Evolutionary conservation across 2,329 filamentous ascomycete genomes (phyloP), one percentile per base, ranked within the genome.

Genomic region (Scedosporium boydii): DNA sequence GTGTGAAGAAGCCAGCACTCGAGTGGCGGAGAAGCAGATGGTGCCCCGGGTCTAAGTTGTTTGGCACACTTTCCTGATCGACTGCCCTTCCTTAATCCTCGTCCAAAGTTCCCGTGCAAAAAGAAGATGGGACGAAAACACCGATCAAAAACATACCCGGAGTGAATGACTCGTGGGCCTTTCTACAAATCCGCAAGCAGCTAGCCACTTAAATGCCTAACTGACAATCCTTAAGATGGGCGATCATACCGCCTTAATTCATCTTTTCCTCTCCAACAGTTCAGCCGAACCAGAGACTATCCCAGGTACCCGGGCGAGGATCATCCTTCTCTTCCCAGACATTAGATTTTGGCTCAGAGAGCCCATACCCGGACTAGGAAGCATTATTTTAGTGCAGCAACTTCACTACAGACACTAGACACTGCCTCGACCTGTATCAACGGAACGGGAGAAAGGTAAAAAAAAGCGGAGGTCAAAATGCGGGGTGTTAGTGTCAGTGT

Each of bases 211-310:
- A 48, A 21, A 48, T 14, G 10, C 34, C 34, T 2, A 38, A 12
- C 44, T 6, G 21, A 2, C n/a, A 21, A 48, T 14, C 10, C 34
- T 38, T 38, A 23, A 23, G 12, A 29, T n/a, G 51, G 55, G 55
- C 55, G 55, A 58, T 58, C 55, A 58, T 58, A 58, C 55, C 51
- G 55, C 27, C 34, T 38, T 34, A 58, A 18, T 58, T 41, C 27
- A 18, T 21, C 27, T 18, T 34, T 6, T 34, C 9, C 41, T 21
- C 16, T 23, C 21, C 3, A 41, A 3, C 27, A 58, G 55, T 58
- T 58, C 55, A 58, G 55, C 55, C 55, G 55, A 38, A 58, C 55
- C 55, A 58, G 9, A 23, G 34, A 34, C 55, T 7, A n/a, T 55
- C 18, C 46, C 46, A 51, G 46, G 46, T 51, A 51, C 46, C 21